Evolutionary conservation across 768 basidiomycete genomes (phyloP), one percentile per base, ranked within the genome.

Genomic region (Boletus tylopilopsis): DNA sequence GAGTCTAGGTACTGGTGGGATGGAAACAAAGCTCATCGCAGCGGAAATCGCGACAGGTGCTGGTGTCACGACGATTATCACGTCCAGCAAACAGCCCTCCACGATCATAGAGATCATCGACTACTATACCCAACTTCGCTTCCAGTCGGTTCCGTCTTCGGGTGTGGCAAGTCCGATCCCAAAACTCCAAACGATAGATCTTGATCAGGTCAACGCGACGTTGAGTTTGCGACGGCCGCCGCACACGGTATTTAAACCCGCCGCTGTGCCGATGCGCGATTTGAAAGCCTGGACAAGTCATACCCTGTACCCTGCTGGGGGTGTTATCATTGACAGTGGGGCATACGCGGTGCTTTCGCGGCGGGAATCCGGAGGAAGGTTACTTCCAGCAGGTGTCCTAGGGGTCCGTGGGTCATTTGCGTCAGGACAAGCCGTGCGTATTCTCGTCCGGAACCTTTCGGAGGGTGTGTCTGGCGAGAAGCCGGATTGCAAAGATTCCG

Each of bases 1-100:
- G 1, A 90, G 81, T 56, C 78, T 99, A 11, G 96, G 96, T 0
- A 98, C 96, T 1, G 96, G 96, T 0, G 96, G 96, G 4, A 98
- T 98, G 96, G 94, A 96, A 69, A 99, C 96, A 3, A 99, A 98
- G 64, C 81, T 98, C 58, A 96, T 98, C 56, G 96, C 96, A 1
- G 95, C 96, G 0, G 96, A 99, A 62, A 92, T 99, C 25, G 94
- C 95, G 5, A 95, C 90, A 0, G 94, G 85, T 0, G 95, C 94
- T 1, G 96, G 96, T 7, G 93, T 95, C 27, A 84, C 90, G 5
- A 96, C 95, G 0, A 76, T 97, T 37, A 90, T 99, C 60, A 84
- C 86, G 40, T 87, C 90, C 19, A 94, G 91, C 69, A 87, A 84
- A 58, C 73, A 78, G 22, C 90, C 92, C 0, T 73, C 79, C 39